Evolutionary conservation across 106 monocot genomes (phyloP).

Genomic region (Allium sativum): DNA sequence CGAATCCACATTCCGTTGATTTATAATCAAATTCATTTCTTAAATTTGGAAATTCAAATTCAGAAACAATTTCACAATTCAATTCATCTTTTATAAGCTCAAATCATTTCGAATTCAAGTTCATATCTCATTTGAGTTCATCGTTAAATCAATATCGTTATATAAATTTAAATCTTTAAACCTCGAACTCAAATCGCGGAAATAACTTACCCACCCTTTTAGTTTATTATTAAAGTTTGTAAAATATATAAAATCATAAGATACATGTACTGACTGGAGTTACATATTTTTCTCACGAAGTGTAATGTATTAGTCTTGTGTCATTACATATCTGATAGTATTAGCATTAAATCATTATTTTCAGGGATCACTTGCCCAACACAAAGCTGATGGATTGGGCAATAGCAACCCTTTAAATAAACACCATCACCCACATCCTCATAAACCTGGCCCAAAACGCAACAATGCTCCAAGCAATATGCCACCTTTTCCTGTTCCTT

Average conservation of each 20-base stretch:
- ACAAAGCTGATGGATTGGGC: constrained; percentile 55
- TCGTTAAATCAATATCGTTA: no score
- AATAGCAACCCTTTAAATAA: constrained; percentile 35
- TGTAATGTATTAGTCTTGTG: not conserved
- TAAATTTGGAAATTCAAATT: no score
- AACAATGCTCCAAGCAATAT: constrained; percentile 27
- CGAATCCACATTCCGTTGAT: no score
- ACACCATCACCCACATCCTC: constrained; percentile 30
- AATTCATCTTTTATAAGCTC: no score
- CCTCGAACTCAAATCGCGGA: no score
- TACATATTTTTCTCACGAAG: not conserved
- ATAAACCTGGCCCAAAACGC: constrained; percentile 46
- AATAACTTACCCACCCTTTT: no score
- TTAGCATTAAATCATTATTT: not conserved
- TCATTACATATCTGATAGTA: not conserved
- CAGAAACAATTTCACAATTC: no score
- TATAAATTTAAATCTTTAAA: no score
- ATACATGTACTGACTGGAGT: not conserved
- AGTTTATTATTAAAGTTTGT: not conserved
- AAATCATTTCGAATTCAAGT: no score
- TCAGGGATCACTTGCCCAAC: constrained; percentile 38
- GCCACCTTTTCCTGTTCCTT: constrained; percentile 37
- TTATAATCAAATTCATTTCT: no score
- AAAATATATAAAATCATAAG: not conserved
- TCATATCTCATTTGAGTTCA: no score